Percentiles rank a stretch among this genome's conserved stretches.
Conservation (phyloP, 257 asterid species). For the Nicotiana knightiana region DNA sequence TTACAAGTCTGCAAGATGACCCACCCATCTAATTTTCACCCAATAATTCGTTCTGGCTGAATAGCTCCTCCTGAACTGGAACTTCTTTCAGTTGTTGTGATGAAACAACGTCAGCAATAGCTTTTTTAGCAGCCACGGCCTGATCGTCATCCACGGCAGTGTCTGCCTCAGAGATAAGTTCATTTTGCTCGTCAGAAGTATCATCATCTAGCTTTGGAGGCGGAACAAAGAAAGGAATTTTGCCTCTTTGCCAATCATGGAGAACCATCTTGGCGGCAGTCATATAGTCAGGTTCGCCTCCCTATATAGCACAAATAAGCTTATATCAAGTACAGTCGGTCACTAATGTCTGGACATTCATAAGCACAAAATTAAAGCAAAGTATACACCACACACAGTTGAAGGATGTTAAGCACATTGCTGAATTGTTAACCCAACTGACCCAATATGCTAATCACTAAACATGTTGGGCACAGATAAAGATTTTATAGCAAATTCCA, state of each 20-base stretch:
- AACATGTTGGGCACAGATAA: neutral
- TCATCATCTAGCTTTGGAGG: slow-evolving; percentile 57
- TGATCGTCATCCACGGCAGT: slow-evolving; percentile 29
- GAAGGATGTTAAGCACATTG: neutral
- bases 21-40: slow-evolving; percentile 24
- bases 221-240: slow-evolving; percentile 74
- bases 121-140: slow-evolving; percentile 50
- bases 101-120: slow-evolving; percentile 53
- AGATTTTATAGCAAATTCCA: neutral
- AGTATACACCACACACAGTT: neutral
- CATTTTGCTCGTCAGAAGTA: slow-evolving; percentile 24
- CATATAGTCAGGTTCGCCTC: slow-evolving; percentile 89
- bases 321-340: neutral
- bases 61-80: slow-evolving; percentile 67
- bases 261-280: slow-evolving; percentile 92
- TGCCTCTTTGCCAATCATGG: slow-evolving; percentile 96
- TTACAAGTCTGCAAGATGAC: neutral
- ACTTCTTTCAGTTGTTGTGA: slow-evolving; percentile 64
- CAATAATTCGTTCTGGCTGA: slow-evolving; percentile 48
- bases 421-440: neutral
- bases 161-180: slow-evolving; percentile 19
- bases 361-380: neutral
- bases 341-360: neutral
- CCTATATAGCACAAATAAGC: slow-evolving; percentile 33
- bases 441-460: neutral